Conservation (phyloP, 116 monocot species). For the Dioscorea cayenensis region DNA sequence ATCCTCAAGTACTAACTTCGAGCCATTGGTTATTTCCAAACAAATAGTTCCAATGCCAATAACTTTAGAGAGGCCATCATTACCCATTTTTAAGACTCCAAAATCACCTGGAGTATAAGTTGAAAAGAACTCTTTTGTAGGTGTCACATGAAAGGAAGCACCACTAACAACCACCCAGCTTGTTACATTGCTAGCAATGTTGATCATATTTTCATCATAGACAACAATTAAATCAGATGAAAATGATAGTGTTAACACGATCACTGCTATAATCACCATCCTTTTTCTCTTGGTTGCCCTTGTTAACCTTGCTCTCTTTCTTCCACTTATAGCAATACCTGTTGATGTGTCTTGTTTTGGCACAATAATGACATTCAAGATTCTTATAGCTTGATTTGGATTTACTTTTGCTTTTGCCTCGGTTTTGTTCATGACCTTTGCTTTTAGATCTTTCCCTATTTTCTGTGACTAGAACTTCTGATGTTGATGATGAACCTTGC, state of each 20-base stretch:
- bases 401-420: constrained; percentile 2
- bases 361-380: constrained; percentile 8
- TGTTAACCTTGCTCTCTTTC: constrained; percentile 5
- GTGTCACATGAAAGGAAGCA: constrained; percentile 1
- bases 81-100: constrained; percentile 18
- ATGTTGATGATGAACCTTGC: background rate
- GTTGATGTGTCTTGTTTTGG: background rate
- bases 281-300: background rate
- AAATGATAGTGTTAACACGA: background rate
- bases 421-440: too few species aligned
- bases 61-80: constrained; percentile 7
- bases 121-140: constrained; percentile 10
- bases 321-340: background rate
- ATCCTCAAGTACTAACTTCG: constrained; percentile 9
- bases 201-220: background rate
- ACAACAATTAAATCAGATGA: constrained; percentile 3
- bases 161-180: constrained; percentile 10
- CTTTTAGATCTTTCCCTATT: too few species aligned
- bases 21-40: constrained; percentile 5
- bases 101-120: constrained; percentile 13
- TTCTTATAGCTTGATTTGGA: background rate
- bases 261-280: background rate
- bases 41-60: constrained; percentile 9
- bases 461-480: too few species aligned
- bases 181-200: background rate